These are phyloP conservation scores for Pisolithus sp. DNA, from an alignment of 768 basidiomycete genomes.

Conservation along the genomic window DNA sequence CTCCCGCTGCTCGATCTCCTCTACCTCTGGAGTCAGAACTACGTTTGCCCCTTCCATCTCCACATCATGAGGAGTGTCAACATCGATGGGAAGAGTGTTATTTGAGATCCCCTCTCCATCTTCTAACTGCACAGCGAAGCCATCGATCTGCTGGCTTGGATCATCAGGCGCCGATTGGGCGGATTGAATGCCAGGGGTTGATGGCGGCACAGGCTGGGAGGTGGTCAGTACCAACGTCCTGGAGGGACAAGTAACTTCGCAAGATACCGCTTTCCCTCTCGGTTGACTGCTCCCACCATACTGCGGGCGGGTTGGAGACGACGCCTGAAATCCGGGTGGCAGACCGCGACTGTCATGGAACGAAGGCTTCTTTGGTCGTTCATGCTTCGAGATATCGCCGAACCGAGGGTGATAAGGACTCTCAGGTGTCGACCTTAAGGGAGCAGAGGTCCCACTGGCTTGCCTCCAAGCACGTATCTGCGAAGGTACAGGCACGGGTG, in stretches of 20 bases:
- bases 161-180: constrained; percentile 5
- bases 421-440: constrained; percentile 25
- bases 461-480: constrained; percentile 35
- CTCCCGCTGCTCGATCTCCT: constrained; percentile 28
- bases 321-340: constrained; percentile 23
- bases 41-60: constrained; percentile 23
- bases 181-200: constrained; percentile 22
- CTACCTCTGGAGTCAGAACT: constrained; percentile 18
- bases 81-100: constrained; percentile 8
- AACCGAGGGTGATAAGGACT: constrained; percentile 36
- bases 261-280: constrained; percentile 8
- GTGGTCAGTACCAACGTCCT: not conserved
- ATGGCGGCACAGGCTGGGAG: constrained; percentile 7
- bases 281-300: constrained; percentile 9
- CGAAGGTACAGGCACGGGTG: constrained; percentile 34
- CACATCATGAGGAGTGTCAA: constrained; percentile 30
- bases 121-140: constrained; percentile 11
- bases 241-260: constrained; percentile 5
- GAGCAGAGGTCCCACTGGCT: constrained; percentile 16
- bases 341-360: constrained; percentile 12
- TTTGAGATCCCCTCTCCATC: constrained; percentile 5
- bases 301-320: constrained; percentile 15
- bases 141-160: constrained; percentile 15
- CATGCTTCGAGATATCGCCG: constrained; percentile 21
- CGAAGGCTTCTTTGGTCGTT: constrained; percentile 13